Conservation (phyloP, 2,329 filamentous ascomycete species). For the Alternaria sp. region DNA sequence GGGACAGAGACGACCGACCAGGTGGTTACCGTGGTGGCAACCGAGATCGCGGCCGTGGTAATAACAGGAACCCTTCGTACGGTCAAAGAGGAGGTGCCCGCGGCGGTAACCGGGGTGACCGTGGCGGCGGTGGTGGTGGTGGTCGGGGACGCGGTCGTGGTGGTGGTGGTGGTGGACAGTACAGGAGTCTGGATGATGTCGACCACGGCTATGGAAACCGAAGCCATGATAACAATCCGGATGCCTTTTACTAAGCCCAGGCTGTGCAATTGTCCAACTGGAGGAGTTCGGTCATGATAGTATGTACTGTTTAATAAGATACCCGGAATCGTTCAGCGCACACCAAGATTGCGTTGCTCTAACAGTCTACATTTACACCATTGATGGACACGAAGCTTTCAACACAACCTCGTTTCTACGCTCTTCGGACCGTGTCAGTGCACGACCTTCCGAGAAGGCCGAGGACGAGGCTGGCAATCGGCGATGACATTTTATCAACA, state of each 20-base stretch:
- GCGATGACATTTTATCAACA: constrained; percentile 15
- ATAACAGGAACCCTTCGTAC: constrained; percentile 41
- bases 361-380: neutral
- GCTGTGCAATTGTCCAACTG: neutral
- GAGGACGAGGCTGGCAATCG: constrained; percentile 16
- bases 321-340: neutral
- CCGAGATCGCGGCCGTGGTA: constrained; percentile 43
- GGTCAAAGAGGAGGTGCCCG: constrained; percentile 49
- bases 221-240: constrained; percentile 44
- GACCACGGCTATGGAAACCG: constrained; percentile 39
- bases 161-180: constrained; percentile 46
- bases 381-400: neutral
- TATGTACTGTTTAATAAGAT: neutral
- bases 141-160: constrained; percentile 44
- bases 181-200: constrained; percentile 57
- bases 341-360: neutral
- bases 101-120: constrained; percentile 53
- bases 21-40: constrained; percentile 46
- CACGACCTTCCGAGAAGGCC: constrained; percentile 12
- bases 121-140: constrained; percentile 48
- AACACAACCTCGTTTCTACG: neutral
- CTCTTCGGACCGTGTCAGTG: neutral
- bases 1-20: constrained; percentile 35
- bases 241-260: constrained; percentile 42
- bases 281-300: neutral